phyloP scores from a whole-genome alignment of 1,284 basidiomycete species.

The Mixia osmundae region DNA sequence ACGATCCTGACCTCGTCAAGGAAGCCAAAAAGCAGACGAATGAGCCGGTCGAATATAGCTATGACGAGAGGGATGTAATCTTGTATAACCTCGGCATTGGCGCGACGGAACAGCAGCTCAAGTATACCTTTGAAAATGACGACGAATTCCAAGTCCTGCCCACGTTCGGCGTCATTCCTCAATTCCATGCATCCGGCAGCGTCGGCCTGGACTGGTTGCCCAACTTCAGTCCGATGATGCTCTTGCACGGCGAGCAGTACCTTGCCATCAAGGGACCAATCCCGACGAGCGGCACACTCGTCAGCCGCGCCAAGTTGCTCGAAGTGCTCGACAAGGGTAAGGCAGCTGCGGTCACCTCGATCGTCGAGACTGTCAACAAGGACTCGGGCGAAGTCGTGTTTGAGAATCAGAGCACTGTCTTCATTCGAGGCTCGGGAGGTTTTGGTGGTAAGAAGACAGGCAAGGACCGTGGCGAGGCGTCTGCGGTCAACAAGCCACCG shows the following conservation, averaged over 20 bases:
- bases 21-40: slow-evolving; percentile 47
- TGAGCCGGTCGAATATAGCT: slow-evolving; percentile 40
- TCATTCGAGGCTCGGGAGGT: slow-evolving; percentile 81
- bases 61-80: slow-evolving; percentile 73
- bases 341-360: slow-evolving; percentile 59
- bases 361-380: slow-evolving; percentile 59
- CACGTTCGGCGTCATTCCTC: slow-evolving; percentile 91
- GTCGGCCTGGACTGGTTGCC: slow-evolving; percentile 64
- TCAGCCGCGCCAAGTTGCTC: slow-evolving; percentile 43
- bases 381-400: slow-evolving; percentile 56
- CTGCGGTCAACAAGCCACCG: slow-evolving; percentile 60
- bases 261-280: slow-evolving; percentile 67
- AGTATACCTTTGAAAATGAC: slow-evolving; percentile 75
- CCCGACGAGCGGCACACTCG: slow-evolving; percentile 61
- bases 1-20: slow-evolving; percentile 61
- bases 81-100: slow-evolving; percentile 91
- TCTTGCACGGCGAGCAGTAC: slow-evolving; percentile 97
- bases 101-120: slow-evolving; percentile 75
- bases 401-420: slow-evolving; percentile 78
- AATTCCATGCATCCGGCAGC: slow-evolving; percentile 40
- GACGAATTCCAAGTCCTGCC: slow-evolving; percentile 69
- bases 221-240: slow-evolving; percentile 85
- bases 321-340: slow-evolving; percentile 73
- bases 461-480: slow-evolving; percentile 68
- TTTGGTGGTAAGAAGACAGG: slow-evolving; percentile 80